Evolutionary conservation across 805 yeast genomes (phyloP), one percentile per base, ranked within the genome.

Genomic region (Danielia reshetovae): DNA sequence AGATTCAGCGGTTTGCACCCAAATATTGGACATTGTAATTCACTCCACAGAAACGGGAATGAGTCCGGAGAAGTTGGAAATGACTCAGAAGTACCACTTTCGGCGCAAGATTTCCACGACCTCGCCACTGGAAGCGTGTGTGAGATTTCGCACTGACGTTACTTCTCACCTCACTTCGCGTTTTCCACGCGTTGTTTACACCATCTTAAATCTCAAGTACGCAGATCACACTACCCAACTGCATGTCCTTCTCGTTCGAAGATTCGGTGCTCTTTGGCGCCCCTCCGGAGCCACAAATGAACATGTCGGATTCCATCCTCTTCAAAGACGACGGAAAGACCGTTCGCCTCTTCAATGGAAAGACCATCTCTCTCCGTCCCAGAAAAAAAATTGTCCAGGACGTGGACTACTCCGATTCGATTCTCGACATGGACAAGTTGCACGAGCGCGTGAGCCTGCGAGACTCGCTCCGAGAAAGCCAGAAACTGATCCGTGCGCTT

Each of bases 191-290:
- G 18, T 12, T 12, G 28, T 24, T 14, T 23, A 7, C 22, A 15
- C 18, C 7, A 19, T 12, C 15, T 9, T n/a, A n/a, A 7, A 4
- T 29, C 18, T n/a, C n/a, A n/a, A n/a, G n/a, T n/a, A n/a, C n/a
- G n/a, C n/a, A n/a, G n/a, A n/a, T n/a, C n/a, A n/a, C 5, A 16
- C 10, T 29, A n/a, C 6, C 4, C 37, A 19, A 14, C 45, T 21
- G 48, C 37, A 27, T 19, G n/a, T n/a, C n/a, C n/a, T 39, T 47
- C 19, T 30, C 40, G 18, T 38, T 45, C 18, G 32, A 26, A 5
- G 42, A 44, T 26, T 51, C 55, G 22, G 26, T 36, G 7, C 38
- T 48, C 7, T 48, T 48, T 27, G n/a, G n/a, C n/a, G 41, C 32
- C 11, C 26, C 35, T 7, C 29, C 25, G 24, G 21, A 19, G 7